Conservation (phyloP, 257 asterid genomes). For the Solanum paucissectum region DNA sequence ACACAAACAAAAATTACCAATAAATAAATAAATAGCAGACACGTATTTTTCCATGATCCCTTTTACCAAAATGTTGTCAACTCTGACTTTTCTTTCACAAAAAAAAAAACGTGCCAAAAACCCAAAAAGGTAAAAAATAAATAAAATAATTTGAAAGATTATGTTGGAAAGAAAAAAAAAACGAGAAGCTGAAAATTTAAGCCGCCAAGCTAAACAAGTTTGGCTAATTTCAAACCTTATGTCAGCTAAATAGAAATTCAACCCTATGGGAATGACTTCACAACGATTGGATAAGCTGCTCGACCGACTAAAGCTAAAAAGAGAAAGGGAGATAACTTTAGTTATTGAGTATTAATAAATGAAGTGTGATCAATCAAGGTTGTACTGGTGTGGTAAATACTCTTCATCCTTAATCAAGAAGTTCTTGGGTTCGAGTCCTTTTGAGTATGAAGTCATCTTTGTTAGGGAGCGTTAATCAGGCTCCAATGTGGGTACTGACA, state of each 20-base stretch:
- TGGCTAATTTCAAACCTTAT: background rate
- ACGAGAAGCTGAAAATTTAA: background rate
- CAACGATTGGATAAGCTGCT: background rate
- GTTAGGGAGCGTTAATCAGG: too few relatives aligned
- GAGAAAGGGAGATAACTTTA: background rate
- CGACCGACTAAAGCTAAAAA: background rate
- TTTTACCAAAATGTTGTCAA: background rate
- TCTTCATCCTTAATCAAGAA: too few relatives aligned
- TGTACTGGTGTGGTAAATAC: too few relatives aligned
- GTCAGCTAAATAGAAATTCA: background rate
- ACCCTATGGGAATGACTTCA: background rate
- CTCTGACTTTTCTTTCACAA: background rate
- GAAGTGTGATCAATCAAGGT: background rate
- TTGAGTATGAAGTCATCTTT: too few relatives aligned
- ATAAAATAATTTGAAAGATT: background rate
- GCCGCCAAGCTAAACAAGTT: background rate
- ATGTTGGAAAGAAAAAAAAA: background rate
- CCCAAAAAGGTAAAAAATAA: background rate
- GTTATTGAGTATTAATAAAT: background rate
- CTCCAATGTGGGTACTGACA: too few relatives aligned
- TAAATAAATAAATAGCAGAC: background rate
- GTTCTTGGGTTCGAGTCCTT: too few relatives aligned
- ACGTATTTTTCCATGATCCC: background rate
- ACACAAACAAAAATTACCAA: background rate
- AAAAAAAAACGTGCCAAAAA: background rate